Evolutionary conservation across 768 basidiomycete genomes (phyloP), one percentile per base, ranked within the genome.

Genomic region (Pisolithus tinctorius): DNA sequence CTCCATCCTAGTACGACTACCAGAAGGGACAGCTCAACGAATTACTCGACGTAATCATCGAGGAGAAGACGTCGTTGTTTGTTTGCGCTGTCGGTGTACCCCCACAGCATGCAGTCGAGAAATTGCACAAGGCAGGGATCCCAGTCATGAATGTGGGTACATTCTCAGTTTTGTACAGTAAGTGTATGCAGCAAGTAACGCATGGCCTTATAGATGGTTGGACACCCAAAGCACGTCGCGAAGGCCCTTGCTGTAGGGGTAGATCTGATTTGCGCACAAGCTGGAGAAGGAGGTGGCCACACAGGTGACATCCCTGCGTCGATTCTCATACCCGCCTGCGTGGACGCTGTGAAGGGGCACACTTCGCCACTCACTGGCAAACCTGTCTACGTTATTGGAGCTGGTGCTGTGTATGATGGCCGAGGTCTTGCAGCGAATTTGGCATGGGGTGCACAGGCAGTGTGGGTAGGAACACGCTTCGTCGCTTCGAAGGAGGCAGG

Each of bases 231-330:
- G 63, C 89, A 93, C 65, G 88, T 88, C 42, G 56, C 72, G 44
- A 89, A 88, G 65, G 89, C 89, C 7, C 78, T 95, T 30, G 88
- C 78, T 3, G 84, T 76, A 34, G 94, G 93, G 34, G 87, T 90
- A 30, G 93, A 97, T 62, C 73, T 97, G 54, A 94, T 97, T 63
- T 96, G 93, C 60, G 92, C 92, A 4, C 93, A 95, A 70, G 93
- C 86, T 2, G 89, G 91, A 25, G 93, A 96, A 69, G 93, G 88
- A 36, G 91, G 92, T 48, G 89, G 89, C 13, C 83, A 84, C 74
- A 95, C 93, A 0, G 93, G 93, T 23, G 84, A 88, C 55, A 81
- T 84, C 8, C 80, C 93, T 1, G 84, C 88, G 2, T 84, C 84
- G 13, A 80, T 97, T 63, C 81, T 97, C 58, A 91, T 97, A 54